Evolutionary conservation across 805 yeast species (phyloP).

Genomic region (Vanderwaltozyma verrucispora): DNA sequence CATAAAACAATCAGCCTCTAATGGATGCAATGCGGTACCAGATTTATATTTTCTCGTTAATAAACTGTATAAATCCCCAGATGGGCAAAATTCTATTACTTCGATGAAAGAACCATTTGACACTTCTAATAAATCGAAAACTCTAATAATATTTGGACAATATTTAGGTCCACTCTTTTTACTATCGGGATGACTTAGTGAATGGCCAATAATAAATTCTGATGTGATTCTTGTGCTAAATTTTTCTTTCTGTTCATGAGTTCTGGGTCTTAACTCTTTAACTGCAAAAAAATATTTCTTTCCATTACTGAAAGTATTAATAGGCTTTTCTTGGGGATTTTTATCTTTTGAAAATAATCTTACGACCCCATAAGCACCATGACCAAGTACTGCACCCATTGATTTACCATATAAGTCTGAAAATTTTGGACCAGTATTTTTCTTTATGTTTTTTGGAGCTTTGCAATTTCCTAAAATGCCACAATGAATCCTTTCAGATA

Average conservation of each 20-base stretch:
- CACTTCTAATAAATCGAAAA: conserved; percentile 64
- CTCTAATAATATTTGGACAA: conserved; percentile 57
- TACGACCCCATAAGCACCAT: conserved; percentile 96
- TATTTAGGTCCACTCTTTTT: conserved; percentile 1
- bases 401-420: conserved; percentile 40
- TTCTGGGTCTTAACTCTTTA: conserved; percentile 76
- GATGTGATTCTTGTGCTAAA: conserved; percentile 82
- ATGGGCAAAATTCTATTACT: conserved; percentile 90
- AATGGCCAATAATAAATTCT: conserved; percentile 79
- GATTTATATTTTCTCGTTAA: conserved; percentile 40
- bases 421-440: conserved; percentile 15
- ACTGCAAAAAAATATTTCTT: conserved; percentile 68
- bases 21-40: conserved; percentile 39
- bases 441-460: too few species aligned
- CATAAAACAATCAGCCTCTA: conserved; percentile 81
- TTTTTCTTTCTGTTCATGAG: conserved; percentile 85
- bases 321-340: conserved; percentile 1
- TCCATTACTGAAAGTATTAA: conserved; percentile 57
- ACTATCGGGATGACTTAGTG: conserved; percentile 38
- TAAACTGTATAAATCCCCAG: conserved; percentile 60
- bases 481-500: conserved; percentile 39
- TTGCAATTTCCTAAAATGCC: conserved; percentile 23
- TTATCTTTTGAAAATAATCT: conserved; percentile 57
- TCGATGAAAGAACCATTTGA: conserved; percentile 65
- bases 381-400: conserved; percentile 52